A percentile compares a stretch with the other conserved stretches of the same genome.
Conservation (phyloP, 1,284 basidiomycete species). For the Irpex lacteus region DNA sequence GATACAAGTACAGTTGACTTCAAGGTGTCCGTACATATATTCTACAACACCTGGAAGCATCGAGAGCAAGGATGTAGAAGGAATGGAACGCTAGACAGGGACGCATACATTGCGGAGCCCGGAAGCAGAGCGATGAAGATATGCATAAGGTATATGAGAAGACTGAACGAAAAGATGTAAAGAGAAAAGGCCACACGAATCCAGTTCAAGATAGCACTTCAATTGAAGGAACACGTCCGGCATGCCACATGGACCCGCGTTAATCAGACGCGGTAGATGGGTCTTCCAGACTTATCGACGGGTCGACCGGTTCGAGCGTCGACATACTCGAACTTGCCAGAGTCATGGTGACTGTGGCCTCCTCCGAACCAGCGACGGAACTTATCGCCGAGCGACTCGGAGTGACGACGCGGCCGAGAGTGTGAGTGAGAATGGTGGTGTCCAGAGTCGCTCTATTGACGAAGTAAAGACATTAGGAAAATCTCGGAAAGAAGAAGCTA, state of each 20-base stretch:
- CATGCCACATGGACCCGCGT: background rate
- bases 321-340: slow-evolving; percentile 39
- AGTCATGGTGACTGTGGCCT: slow-evolving; percentile 36
- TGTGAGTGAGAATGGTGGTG: slow-evolving; percentile 5
- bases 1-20: background rate
- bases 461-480: background rate
- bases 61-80: background rate
- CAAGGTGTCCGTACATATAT: background rate
- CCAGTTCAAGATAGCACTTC: background rate
- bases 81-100: background rate
- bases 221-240: background rate
- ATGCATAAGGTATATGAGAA: background rate
- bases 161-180: background rate
- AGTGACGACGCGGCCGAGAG: slow-evolving; percentile 17
- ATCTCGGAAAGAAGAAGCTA: background rate
- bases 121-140: background rate
- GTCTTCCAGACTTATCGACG: slow-evolving; percentile 50
- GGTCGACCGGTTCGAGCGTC: slow-evolving; percentile 49
- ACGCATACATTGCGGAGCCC: background rate
- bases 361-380: slow-evolving; percentile 56
- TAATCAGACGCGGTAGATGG: slow-evolving; percentile 44
- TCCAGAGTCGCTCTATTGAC: slow-evolving; percentile 8
- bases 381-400: slow-evolving; percentile 42
- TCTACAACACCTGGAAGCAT: background rate
- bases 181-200: background rate